Base-by-base conservation (phyloP, 2,329 filamentous ascomycete species). In the Cyclaneusma minus region DNA sequence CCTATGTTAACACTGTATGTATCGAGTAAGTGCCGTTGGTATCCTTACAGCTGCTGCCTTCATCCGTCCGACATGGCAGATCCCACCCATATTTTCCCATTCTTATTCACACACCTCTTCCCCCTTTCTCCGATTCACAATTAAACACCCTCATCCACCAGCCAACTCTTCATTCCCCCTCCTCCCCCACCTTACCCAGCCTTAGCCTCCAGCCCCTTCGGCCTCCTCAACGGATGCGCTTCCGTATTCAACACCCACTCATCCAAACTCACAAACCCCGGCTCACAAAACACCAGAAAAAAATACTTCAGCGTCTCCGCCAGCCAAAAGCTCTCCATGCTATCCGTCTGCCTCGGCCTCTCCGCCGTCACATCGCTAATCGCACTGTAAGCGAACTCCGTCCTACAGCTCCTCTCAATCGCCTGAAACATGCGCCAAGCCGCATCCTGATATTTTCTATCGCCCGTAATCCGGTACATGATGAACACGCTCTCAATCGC, bases 261-360 rank as follows among this genome's bases (percentile, higher is more conserved):
- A 46, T 78, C 72, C 43, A 78, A 47, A 43, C 62, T 73, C 16
- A 74, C 54, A 16, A 64, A 38, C 16, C 57, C 54, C 0, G 75
- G 69, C 31, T 72, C 64, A 15, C 68, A 68, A 47, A 81, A 92
- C 27, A 91, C 59, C 31, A 91, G 49, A 47, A 82, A 91, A 37
- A 87, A 91, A 45, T 91, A 91, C 58, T 91, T 92, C 41, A 60
- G 36, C 7, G 55, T 58, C 46, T 59, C 55, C 4, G 52, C 55
- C 11, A 15, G 12, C 22, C 16, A 15, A 13, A 4, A n/a, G 6
- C 12, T 24, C 22, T 11, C 22, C 13, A 24, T 15, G 16, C 22
- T 15, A 24, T 15, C 10, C 14, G 22, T 24, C 5, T 24, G 22
- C 9, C 22, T 4, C 9, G 11, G 7, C 9, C 14, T 5, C 13